These are phyloP conservation scores for Fusarium pseudocircinatum DNA, from an alignment of 2,329 filamentous ascomycete species.

Conservation along the genomic window DNA sequence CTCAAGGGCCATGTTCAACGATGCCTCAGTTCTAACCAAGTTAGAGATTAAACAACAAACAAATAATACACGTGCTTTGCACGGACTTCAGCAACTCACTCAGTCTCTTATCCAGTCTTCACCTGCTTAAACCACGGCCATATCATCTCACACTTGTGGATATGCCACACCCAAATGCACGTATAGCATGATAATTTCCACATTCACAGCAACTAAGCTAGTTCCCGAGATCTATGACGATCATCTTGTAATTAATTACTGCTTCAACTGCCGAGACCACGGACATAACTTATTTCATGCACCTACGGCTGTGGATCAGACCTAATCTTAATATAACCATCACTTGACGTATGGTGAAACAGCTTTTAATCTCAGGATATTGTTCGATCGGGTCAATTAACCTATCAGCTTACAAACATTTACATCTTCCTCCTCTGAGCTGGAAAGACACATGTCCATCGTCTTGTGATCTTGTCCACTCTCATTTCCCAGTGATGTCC, in stretches of 20 bases:
- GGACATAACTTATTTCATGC: not conserved
- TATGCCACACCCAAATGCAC: not conserved
- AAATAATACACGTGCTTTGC: not conserved
- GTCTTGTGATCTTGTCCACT: constrained; percentile 3
- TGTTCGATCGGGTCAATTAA: constrained; percentile 32
- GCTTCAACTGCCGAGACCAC: not conserved
- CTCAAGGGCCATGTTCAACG: not conserved
- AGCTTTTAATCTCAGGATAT: not conserved
- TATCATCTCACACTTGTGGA: not conserved
- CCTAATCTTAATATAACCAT: constrained; percentile 2
- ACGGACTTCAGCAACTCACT: not conserved
- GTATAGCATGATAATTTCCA: constrained; percentile 5
- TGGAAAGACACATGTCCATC: constrained; percentile 8
- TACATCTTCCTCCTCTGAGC: constrained; percentile 27
- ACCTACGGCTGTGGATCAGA: not conserved
- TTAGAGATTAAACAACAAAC: not conserved
- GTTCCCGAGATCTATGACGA: constrained; percentile 13
- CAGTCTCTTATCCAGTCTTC: not conserved
- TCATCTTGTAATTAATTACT: not conserved
- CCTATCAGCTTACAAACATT: constrained; percentile 34
- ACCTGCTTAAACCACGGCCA: not conserved
- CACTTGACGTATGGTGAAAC: not conserved
- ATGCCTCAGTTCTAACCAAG: not conserved
- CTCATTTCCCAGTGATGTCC: constrained; percentile 5
- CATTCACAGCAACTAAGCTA: constrained; percentile 17